Evolutionary conservation across 345 rosid species (phyloP).

Genomic region (Sisymbrium irio): DNA sequence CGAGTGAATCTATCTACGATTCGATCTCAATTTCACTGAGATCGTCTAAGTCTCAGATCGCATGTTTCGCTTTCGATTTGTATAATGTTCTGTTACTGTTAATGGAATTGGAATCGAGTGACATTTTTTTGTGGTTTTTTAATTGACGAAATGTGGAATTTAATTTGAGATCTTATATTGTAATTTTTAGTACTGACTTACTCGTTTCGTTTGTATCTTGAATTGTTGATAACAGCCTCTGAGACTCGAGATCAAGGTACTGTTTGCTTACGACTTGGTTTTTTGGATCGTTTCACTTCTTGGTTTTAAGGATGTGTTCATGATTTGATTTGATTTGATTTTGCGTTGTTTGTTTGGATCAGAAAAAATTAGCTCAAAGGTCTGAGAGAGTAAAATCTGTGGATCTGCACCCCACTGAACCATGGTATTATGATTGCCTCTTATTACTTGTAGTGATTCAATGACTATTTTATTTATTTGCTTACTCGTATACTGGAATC

Average conservation of each 20-base stretch:
- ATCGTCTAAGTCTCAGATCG: constrained; percentile 22
- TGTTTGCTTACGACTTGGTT: too few species aligned
- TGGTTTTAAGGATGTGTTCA: too few species aligned
- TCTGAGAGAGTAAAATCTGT: constrained; percentile 72
- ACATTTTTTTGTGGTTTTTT: too few species aligned
- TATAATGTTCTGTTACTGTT: background rate
- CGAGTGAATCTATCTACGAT: constrained; percentile 19
- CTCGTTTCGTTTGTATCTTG: background rate
- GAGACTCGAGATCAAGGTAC: constrained; percentile 49
- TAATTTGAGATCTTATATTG: too few species aligned
- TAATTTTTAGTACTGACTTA: constrained; percentile 32
- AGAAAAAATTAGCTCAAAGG: constrained; percentile 54
- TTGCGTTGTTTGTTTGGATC: constrained; percentile 29
- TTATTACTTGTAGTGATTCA: too few species aligned
- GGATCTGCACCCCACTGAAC: constrained; percentile 68
- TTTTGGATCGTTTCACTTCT: too few species aligned
- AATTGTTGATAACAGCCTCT: constrained; percentile 42
- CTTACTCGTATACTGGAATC: too few species aligned
- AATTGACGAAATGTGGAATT: too few species aligned
- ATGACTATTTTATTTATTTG: too few species aligned
- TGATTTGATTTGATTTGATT: constrained; percentile 22
- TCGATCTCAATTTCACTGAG: constrained; percentile 26
- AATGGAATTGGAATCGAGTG: constrained; percentile 24
- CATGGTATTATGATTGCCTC: too few species aligned
- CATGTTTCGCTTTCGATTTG: constrained; percentile 6